Conservation (phyloP, 2,329 filamentous ascomycete genomes). For the Calonectria naviculata region DNA sequence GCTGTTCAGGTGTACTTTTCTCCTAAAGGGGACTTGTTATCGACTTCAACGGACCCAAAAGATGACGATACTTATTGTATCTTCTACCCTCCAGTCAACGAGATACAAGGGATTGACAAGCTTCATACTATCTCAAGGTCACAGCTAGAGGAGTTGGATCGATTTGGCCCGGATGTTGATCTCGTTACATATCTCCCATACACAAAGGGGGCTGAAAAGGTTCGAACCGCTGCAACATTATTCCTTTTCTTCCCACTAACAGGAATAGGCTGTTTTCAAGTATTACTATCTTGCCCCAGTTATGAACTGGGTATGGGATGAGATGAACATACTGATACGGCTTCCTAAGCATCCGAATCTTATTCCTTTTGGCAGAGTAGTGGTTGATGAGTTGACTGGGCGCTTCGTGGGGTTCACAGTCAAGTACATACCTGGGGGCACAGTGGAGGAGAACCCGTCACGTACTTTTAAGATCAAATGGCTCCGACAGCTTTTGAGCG, state of each 20-base stretch:
- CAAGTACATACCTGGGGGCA: conserved; percentile 48
- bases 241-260: not conserved
- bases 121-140: conserved; percentile 30
- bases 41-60: conserved; percentile 33
- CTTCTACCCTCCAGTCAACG: conserved; percentile 36
- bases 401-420: conserved; percentile 50
- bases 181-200: conserved; percentile 30
- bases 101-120: conserved; percentile 29
- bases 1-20: conserved; percentile 29
- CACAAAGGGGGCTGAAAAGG: not conserved
- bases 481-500: conserved; percentile 47
- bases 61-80: conserved; percentile 42
- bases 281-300: conserved; percentile 44
- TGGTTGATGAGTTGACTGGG: conserved; percentile 47
- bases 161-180: conserved; percentile 41
- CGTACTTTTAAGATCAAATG: conserved; percentile 49
- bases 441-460: conserved; percentile 41
- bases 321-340: conserved; percentile 48
- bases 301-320: conserved; percentile 42
- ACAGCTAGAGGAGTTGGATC: conserved; percentile 44
- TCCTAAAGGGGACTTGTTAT: conserved; percentile 32
- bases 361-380: conserved; percentile 47
- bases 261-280: conserved; percentile 44
- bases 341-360: conserved; percentile 51
- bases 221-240: not conserved